Base-by-base conservation (phyloP, 805 yeast genomes). In the Martiniozyma abietophila region DNA sequence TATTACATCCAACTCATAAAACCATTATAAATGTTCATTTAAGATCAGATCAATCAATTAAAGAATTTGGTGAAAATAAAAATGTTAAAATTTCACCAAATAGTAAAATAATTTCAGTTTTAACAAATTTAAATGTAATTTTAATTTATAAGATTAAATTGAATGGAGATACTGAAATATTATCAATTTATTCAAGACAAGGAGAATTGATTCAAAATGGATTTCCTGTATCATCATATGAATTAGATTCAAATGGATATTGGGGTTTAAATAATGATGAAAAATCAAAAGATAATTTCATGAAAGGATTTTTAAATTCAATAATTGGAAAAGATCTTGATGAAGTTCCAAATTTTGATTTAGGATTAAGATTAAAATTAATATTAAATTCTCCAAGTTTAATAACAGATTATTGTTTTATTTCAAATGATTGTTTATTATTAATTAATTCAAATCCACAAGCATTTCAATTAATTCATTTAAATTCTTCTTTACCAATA, bases 11-110 rank as follows among this genome's bases (percentile, higher is more conserved):
- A 16, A 45, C 50, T 39, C 68, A 72, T 3, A 53, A 64, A 30
- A 53, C 68, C 10, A 74, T 76, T 2, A 52, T 74, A 4, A 65
- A 69, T 8, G 61, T 62, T 3, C 74, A 71, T 43, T 52, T 59
- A 6, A 51, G 81, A 35, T 53, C 68, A 0, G 45, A 47, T 16
- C 56, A 58, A 15, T 68, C 76, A 4, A 38, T 74, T 11, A 54
- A 58, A 18, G 53, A 54, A 15, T 67, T 65, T 53, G 82, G 82
- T 1, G 37, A 44, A 7, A 74, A 75, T 48, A 29, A 45, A 18
- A 46, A 53, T 17, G 47, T 72, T 7, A 47, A 49, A 26, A 50
- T 65, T 23, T 56, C 69, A 2, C 54, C 55, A 14, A 45, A 44
- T 33, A 59, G 68, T 10, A 53, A 58, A 27, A 51, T 52, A 24